These are phyloP conservation scores for Cucurbita ficifolia DNA, from an alignment of 306 rosid genomes.

Conservation along the genomic window DNA sequence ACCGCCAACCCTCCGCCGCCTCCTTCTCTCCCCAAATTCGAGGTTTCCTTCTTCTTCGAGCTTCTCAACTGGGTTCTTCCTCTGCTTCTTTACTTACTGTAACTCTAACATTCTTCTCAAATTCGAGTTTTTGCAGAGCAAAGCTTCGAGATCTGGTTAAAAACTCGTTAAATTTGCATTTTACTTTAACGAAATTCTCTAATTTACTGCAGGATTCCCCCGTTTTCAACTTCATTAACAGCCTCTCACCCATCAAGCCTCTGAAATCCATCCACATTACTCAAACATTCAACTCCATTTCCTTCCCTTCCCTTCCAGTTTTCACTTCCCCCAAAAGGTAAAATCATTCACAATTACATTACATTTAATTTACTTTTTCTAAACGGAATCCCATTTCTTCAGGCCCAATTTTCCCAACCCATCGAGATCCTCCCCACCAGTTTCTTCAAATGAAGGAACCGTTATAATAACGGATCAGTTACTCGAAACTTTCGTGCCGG, in stretches of 20 bases:
- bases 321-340: conserved; percentile 60
- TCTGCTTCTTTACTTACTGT: neutral
- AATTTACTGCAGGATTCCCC: conserved; percentile 66
- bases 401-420: conserved; percentile 36
- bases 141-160: neutral
- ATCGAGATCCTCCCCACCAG: conserved; percentile 32
- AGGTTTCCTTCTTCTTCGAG: conserved; percentile 18
- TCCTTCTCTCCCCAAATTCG: conserved; percentile 33
- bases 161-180: neutral
- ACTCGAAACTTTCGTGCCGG: conserved; percentile 2
- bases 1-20: conserved; percentile 33
- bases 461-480: conserved; percentile 22
- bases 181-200: neutral
- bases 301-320: conserved; percentile 57
- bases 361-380: neutral
- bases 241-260: conserved; percentile 76
- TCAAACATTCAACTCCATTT: conserved; percentile 56
- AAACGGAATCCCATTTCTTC: neutral
- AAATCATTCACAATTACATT: neutral
- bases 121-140: neutral
- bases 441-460: conserved; percentile 19
- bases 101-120: neutral
- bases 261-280: conserved; percentile 43
- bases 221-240: conserved; percentile 53
- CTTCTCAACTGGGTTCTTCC: neutral